A percentile compares a stretch with the other conserved stretches of the same genome.
phyloP scores from a whole-genome alignment of 169 alveolate species.

The Plasmodium vivax region DNA sequence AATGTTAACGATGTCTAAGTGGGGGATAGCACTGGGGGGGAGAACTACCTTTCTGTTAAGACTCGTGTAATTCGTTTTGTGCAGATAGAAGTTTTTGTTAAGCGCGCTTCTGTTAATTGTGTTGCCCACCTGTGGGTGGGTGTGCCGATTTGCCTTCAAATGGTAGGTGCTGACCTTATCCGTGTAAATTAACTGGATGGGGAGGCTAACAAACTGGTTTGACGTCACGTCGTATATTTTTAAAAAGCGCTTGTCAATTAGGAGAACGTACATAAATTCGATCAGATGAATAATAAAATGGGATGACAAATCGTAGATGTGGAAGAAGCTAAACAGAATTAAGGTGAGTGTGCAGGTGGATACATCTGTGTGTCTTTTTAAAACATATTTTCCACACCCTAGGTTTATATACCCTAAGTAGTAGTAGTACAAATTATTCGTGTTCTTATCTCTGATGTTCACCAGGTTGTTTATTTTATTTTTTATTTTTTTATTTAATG shows the following conservation, averaged over 20 bases:
- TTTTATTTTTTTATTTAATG: conserved; percentile 59
- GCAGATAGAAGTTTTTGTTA: background rate
- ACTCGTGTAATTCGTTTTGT: background rate
- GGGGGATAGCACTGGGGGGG: conserved; percentile 36
- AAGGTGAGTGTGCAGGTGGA: conserved; percentile 49
- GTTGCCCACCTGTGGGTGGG: background rate
- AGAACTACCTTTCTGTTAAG: background rate
- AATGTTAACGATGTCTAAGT: conserved; percentile 21
- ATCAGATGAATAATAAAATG: conserved; percentile 54
- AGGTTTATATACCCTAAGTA: conserved; percentile 73
- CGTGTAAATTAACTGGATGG: conserved; percentile 57
- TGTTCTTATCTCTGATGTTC: conserved; percentile 42
- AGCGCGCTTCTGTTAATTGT: background rate
- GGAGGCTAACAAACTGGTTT: conserved; percentile 45
- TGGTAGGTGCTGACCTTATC: conserved; percentile 17
- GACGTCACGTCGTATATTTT: conserved; percentile 39
- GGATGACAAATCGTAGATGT: conserved; percentile 55
- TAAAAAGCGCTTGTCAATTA: conserved; percentile 36
- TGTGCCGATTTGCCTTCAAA: background rate
- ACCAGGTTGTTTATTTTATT: conserved; percentile 46
- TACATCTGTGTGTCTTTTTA: conserved; percentile 52
- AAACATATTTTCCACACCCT: conserved; percentile 70
- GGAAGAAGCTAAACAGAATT: conserved; percentile 55
- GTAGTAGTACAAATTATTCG: conserved; percentile 64
- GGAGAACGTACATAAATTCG: conserved; percentile 53